A percentile compares a stretch with the other conserved stretches of the same genome.
Conservation (phyloP, 75 land plant genomes). For the Picea sitchensis region DNA sequence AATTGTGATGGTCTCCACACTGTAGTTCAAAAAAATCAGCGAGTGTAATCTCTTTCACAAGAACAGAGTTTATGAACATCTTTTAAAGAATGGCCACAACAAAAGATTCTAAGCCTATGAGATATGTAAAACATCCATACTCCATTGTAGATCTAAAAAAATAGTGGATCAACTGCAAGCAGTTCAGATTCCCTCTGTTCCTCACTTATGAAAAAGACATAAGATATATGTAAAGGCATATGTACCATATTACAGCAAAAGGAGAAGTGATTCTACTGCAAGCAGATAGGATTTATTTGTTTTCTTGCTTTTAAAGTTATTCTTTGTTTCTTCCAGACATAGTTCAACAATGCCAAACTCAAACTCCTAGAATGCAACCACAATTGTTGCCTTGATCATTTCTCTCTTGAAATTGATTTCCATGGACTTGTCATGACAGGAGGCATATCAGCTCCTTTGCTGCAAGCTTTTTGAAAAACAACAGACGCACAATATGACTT, state of each 20-base stretch:
- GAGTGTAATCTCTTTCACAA: not conserved
- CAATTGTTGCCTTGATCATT: not conserved
- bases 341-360: not conserved
- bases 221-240: too few relatives aligned
- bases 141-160: too few relatives aligned
- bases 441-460: not conserved
- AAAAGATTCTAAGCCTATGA: too few relatives aligned
- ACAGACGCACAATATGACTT: not conserved
- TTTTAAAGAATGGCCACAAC: not conserved
- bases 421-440: not conserved
- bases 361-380: not conserved
- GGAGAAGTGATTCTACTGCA: not conserved
- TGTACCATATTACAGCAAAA: not conserved
- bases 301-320: not conserved
- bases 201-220: too few relatives aligned
- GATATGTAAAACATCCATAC: too few relatives aligned
- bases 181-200: too few relatives aligned
- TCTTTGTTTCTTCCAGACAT: not conserved
- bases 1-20: constrained; percentile 33
- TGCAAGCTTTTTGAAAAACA: not conserved
- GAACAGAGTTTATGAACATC: not conserved
- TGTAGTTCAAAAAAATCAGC: constrained; percentile 5
- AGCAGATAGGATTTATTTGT: not conserved
- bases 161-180: too few relatives aligned
- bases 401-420: not conserved